Evolutionary conservation across 208 protist genomes (phyloP).

Genomic region (Polymyxa betae): DNA sequence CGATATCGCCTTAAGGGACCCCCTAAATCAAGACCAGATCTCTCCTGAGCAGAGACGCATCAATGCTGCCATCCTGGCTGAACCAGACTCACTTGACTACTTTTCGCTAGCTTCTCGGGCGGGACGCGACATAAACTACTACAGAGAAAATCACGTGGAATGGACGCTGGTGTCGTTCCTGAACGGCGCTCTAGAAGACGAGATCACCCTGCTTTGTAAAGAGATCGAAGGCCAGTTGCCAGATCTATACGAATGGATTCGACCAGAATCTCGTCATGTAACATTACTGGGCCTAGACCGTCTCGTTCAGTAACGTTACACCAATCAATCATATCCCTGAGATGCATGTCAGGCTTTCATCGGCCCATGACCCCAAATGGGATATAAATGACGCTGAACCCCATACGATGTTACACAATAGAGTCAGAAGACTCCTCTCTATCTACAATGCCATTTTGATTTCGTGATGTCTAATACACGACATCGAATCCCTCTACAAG

Average conservation of each 20-base stretch:
- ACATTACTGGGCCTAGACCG: neutral
- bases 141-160: neutral
- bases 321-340: neutral
- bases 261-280: neutral
- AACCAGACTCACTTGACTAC: neutral
- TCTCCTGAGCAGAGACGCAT: neutral
- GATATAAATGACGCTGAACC: too few species aligned
- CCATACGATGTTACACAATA: too few species aligned
- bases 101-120: neutral
- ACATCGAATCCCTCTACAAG: neutral
- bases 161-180: neutral
- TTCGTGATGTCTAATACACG: too few species aligned
- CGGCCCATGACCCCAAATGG: too few species aligned
- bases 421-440: too few species aligned
- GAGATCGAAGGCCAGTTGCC: neutral
- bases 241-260: neutral
- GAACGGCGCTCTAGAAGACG: neutral
- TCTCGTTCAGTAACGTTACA: neutral
- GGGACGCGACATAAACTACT: neutral
- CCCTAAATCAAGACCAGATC: neutral
- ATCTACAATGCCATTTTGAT: too few species aligned
- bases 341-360: too few species aligned
- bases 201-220: neutral
- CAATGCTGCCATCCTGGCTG: neutral
- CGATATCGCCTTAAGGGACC: neutral